Conservation (phyloP, 257 asterid genomes). For the Datura wrightii region DNA sequence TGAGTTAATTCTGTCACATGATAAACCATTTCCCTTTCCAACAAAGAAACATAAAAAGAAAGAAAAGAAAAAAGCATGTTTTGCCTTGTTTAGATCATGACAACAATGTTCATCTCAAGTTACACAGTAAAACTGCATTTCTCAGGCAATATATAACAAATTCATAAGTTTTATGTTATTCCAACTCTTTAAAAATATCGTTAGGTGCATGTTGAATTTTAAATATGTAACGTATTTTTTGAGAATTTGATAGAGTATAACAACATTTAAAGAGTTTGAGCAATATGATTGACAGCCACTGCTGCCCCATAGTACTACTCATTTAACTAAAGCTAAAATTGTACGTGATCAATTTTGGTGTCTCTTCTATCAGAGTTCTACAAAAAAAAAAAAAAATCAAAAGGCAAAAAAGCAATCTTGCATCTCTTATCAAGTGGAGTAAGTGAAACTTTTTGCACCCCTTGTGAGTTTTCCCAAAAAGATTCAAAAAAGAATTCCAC, state of each 20-base stretch:
- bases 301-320: not conserved
- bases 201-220: not conserved
- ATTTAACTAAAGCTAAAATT: not conserved
- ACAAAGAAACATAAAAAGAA: not conserved
- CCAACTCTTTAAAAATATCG: not conserved
- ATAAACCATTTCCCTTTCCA: not conserved
- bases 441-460: not conserved
- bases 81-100: not conserved
- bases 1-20: not conserved
- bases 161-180: not conserved
- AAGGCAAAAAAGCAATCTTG: not conserved
- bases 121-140: not conserved
- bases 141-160: not conserved
- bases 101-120: not conserved
- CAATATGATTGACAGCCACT: not conserved
- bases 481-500: not conserved
- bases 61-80: not conserved
- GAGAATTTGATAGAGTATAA: not conserved
- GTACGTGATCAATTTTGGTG: not conserved
- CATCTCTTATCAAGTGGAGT: not conserved
- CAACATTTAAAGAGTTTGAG: not conserved
- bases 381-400: too few species aligned
- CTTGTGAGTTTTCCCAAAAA: not conserved
- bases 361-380: too few species aligned
- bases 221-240: not conserved